phyloP scores from a whole-genome alignment of 192 early-diverging fungal species.

The Gigaspora rosea region DNA sequence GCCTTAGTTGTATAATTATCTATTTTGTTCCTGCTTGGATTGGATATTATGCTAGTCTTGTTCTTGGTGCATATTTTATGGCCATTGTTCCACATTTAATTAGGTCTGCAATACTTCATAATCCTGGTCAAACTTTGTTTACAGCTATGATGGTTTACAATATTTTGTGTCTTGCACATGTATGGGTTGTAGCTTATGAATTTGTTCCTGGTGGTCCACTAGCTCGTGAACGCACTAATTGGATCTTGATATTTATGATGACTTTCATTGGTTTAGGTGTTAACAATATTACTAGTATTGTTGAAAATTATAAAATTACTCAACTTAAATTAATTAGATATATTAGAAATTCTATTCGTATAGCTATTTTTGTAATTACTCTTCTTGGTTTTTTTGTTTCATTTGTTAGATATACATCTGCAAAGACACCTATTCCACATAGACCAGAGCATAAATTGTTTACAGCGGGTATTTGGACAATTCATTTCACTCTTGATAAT shows the following conservation, averaged over 20 bases:
- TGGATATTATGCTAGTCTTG: constrained; percentile 66
- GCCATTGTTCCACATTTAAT: constrained; percentile 64
- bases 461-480: constrained; percentile 82
- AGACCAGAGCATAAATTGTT: constrained; percentile 66
- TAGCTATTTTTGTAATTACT: neutral
- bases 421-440: constrained; percentile 56
- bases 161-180: constrained; percentile 69
- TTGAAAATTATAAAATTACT: neutral
- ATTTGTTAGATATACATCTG: constrained; percentile 47
- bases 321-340: neutral
- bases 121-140: constrained; percentile 67
- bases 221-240: constrained; percentile 74
- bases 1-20: constrained; percentile 54
- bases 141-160: constrained; percentile 67
- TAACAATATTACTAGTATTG: constrained; percentile 35
- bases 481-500: constrained; percentile 85
- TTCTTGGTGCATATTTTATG: constrained; percentile 60
- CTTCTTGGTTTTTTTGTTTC: neutral
- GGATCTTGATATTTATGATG: constrained; percentile 65
- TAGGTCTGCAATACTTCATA: constrained; percentile 52
- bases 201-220: constrained; percentile 79
- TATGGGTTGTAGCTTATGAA: constrained; percentile 82
- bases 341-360: neutral
- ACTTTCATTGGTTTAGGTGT: constrained; percentile 59
- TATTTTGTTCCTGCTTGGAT: constrained; percentile 60